Evolutionary conservation across 495 filamentous ascomycete species (phyloP).

Genomic region (Penicillium subrubescens): DNA sequence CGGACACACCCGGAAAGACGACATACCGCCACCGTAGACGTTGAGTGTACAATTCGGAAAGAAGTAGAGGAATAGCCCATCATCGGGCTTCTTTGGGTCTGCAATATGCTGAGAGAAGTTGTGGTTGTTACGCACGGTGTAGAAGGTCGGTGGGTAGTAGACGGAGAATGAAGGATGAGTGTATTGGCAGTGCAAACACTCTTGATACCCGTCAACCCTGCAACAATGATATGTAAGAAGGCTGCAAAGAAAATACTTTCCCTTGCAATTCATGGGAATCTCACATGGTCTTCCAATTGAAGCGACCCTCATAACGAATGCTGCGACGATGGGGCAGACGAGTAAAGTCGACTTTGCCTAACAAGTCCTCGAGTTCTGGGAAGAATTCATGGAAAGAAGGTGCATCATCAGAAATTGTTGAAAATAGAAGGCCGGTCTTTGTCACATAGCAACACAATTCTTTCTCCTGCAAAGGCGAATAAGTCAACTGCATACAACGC

Average conservation of each 20-base stretch:
- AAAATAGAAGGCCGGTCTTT: conserved; percentile 56
- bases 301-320: conserved; percentile 58
- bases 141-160: conserved; percentile 61
- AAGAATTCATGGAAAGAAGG: conserved; percentile 60
- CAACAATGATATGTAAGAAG: background rate
- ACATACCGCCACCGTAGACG: conserved; percentile 64
- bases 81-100: conserved; percentile 56
- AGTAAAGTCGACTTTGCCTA: conserved; percentile 58
- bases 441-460: conserved; percentile 51
- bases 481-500: background rate
- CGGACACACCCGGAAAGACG: conserved; percentile 60
- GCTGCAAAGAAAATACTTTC: background rate
- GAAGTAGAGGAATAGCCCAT: conserved; percentile 62
- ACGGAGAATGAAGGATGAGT: conserved; percentile 62
- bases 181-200: conserved; percentile 66
- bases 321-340: conserved; percentile 56
- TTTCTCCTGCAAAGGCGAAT: conserved; percentile 22
- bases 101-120: conserved; percentile 63
- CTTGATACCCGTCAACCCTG: conserved; percentile 64
- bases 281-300: conserved; percentile 69
- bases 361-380: conserved; percentile 50
- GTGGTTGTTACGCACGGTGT: conserved; percentile 56
- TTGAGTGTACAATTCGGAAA: conserved; percentile 64
- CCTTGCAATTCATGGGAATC: background rate
- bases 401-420: conserved; percentile 52